Conservation (phyloP, 1,284 basidiomycete genomes). For the Anthracocystis setariae region DNA sequence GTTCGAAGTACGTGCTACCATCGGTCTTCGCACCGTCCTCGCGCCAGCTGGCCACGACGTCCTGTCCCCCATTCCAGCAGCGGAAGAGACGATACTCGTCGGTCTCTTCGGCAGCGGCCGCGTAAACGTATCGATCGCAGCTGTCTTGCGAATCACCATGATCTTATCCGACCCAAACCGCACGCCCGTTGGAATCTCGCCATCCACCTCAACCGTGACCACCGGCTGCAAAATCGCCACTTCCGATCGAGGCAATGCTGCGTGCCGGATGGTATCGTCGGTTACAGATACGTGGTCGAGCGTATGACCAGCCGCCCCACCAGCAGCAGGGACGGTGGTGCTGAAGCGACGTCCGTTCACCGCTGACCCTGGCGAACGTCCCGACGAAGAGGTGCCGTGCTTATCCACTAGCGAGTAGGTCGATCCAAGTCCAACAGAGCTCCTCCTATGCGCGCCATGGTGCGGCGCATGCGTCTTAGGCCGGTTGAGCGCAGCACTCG, state of each 20-base stretch:
- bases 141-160: conserved; percentile 40
- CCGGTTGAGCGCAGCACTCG: conserved; percentile 49
- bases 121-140: conserved; percentile 39
- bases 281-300: conserved; percentile 9
- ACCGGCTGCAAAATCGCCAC: conserved; percentile 91
- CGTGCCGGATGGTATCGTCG: conserved; percentile 76
- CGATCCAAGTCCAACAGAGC: conserved; percentile 36
- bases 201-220: conserved; percentile 68
- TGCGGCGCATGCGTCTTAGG: conserved; percentile 48
- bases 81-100: conserved; percentile 9
- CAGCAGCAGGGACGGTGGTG: conserved; percentile 6
- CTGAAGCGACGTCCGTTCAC: conserved; percentile 12
- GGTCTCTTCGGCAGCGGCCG: conserved; percentile 25
- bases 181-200: conserved; percentile 30
- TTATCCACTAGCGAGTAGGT: conserved; percentile 45
- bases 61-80: conserved; percentile 10
- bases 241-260: conserved; percentile 86
- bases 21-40: conserved; percentile 1
- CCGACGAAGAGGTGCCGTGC: conserved; percentile 9
- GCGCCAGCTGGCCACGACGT: conserved; percentile 15
- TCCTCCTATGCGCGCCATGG: conserved; percentile 7
- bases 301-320: neutral
- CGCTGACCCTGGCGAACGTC: conserved; percentile 21
- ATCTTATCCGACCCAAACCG: conserved; percentile 39
- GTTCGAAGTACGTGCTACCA: neutral